Conservation (phyloP, 2,329 filamentous ascomycete species). For the Falciphora oryzae region DNA sequence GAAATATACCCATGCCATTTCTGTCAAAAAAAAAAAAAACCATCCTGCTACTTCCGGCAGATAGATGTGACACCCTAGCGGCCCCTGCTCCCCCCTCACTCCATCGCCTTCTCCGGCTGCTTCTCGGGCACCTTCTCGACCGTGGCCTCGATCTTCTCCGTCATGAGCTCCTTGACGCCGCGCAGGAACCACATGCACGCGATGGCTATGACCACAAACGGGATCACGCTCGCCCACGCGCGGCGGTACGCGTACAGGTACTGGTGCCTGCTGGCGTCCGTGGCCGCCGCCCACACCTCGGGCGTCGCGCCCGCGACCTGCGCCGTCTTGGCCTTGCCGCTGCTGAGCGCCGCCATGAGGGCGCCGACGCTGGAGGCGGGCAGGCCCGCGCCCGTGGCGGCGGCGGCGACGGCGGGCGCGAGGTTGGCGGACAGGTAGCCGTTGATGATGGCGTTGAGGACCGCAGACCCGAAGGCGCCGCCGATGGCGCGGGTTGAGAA, state of each 20-base stretch:
- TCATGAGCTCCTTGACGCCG: constrained; percentile 46
- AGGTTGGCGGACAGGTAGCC: constrained; percentile 36
- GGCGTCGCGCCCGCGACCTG: constrained; percentile 31
- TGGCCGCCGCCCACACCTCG: constrained; percentile 30
- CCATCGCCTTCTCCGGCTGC: neutral
- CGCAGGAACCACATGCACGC: constrained; percentile 37
- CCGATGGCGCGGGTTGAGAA: constrained; percentile 48
- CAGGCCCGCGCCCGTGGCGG: constrained; percentile 37
- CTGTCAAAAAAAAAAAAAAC: no score
- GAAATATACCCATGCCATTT: no score
- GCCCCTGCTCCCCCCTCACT: no score
- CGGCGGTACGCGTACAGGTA: constrained; percentile 43
- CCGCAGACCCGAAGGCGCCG: constrained; percentile 46
- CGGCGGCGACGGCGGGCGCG: constrained; percentile 30
- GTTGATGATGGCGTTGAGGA: constrained; percentile 46
- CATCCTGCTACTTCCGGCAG: no score
- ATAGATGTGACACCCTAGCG: no score
- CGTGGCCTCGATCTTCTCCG: constrained; percentile 46
- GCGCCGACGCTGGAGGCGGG: constrained; percentile 29
- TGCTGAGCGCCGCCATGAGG: constrained; percentile 32
- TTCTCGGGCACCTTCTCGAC: constrained; percentile 32
- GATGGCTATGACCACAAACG: constrained; percentile 44
- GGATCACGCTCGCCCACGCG: constrained; percentile 44
- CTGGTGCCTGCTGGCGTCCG: constrained; percentile 34
- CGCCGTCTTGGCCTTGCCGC: constrained; percentile 24